Evolutionary conservation across 331 rosid genomes (phyloP), one percentile per base, ranked within the genome.

Genomic region (Cydonia oblonga): DNA sequence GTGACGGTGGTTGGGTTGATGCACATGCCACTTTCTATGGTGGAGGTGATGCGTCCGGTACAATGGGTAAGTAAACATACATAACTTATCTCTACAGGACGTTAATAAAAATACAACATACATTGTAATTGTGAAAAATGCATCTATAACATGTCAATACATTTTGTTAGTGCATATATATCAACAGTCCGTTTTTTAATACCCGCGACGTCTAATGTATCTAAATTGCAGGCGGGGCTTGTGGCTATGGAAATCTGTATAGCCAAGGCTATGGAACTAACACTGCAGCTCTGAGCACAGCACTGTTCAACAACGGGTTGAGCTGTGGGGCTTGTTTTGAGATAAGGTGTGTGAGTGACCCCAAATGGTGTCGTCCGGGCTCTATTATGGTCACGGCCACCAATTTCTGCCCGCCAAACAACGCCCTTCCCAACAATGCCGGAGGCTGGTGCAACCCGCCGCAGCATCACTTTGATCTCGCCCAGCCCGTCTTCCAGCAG

Each of bases 401-500:
- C 49, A 90, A 87, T 64, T 90, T 87, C 72, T 90, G 92, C 72
- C 90, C 96, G 3, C 92, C 92, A 68, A 90, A 87, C 82, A 75
- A 76, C 22, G 92, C 90, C 6, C 79, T 84, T 1, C 88, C 96
- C 15, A 90, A 85, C 71, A 82, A 87, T 76, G 86, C 81, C 9
- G 96, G 92, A 40, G 92, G 96, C 2, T 89, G 96, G 96, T 89
- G 96, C 83, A 89, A 89, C 74, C 86, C 92, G 32, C 96, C 96
- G 19, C 92, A 72, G 77, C 88, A 81, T 18, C 96, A 90, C 52
- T 90, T 90, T 63, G 96, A 90, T 78, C 90, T 90, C 42, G 80
- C 96, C 24, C 89, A 87, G 75, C 96, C 96, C 20, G 75, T 82
- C 38, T 90, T 90, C 78, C 86, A 79, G 72, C 82, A 66, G 11